A percentile compares a stretch with the other conserved stretches of the same genome.
These are phyloP conservation scores for Aspergillus chevalieri DNA, from an alignment of 2,329 filamentous ascomycete genomes.

Conservation along the genomic window DNA sequence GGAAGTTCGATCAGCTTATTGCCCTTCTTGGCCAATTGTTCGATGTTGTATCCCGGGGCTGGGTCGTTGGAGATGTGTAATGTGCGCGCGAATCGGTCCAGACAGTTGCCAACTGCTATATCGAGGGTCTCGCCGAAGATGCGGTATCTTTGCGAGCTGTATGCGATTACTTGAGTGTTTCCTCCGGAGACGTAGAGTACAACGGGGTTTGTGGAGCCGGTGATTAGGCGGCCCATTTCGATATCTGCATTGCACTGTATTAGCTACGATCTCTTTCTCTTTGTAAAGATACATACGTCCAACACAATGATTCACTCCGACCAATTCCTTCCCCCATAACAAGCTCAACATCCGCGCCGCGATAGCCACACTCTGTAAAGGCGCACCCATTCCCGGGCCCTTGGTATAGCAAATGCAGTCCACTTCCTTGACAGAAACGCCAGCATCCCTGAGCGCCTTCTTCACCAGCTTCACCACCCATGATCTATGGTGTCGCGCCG, in stretches of 20 bases:
- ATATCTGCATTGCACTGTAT: constrained; percentile 55
- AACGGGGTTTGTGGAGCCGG: constrained; percentile 81
- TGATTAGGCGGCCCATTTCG: constrained; percentile 94
- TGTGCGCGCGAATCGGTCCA: constrained; percentile 90
- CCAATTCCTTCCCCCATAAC: constrained; percentile 80
- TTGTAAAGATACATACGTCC: constrained; percentile 53
- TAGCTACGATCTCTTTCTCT: background rate
- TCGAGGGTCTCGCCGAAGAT: constrained; percentile 98
- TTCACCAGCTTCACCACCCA: constrained; percentile 80
- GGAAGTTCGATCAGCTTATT: constrained; percentile 75
- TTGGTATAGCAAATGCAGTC: constrained; percentile 94
- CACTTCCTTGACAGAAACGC: constrained; percentile 58
- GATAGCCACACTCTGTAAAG: constrained; percentile 77
- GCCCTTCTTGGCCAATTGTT: constrained; percentile 76
- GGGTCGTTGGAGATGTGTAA: constrained; percentile 91
- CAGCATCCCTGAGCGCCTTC: constrained; percentile 67
- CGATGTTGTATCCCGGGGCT: constrained; percentile 95
- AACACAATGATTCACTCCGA: constrained; percentile 96
- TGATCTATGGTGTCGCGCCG: constrained; percentile 80
- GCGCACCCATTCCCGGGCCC: constrained; percentile 94
- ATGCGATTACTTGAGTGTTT: constrained; percentile 97
- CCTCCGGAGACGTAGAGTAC: constrained; percentile 93
- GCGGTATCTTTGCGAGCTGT: constrained; percentile 86
- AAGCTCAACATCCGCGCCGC: constrained; percentile 74
- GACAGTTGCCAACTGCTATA: constrained; percentile 94